Conservation (phyloP, 495 filamentous ascomycete genomes). For the Penicillium paradoxum region DNA sequence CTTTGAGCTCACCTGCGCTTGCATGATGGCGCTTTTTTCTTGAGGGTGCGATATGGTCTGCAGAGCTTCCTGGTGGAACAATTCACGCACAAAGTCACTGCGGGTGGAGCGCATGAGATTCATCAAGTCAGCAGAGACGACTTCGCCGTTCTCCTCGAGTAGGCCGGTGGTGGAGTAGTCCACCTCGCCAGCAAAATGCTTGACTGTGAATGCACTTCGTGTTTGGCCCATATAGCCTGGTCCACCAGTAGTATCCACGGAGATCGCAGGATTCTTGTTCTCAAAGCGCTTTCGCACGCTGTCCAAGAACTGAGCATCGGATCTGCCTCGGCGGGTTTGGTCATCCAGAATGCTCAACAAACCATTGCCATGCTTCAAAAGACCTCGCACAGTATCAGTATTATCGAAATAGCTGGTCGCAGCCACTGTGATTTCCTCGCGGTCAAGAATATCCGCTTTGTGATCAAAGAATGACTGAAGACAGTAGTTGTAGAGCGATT, state of each 20-base stretch:
- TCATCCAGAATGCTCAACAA: conserved; percentile 92
- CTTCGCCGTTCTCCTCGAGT: conserved; percentile 90
- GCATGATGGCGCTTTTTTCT: conserved; percentile 86
- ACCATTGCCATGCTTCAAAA: conserved; percentile 89
- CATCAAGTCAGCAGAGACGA: conserved; percentile 93
- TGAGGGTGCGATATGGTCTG: conserved; percentile 86
- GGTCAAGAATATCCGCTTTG: conserved; percentile 85
- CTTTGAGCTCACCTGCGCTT: conserved; percentile 92
- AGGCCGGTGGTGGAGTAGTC: conserved; percentile 84
- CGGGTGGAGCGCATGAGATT: conserved; percentile 85
- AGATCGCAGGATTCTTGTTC: conserved; percentile 85
- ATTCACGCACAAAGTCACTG: conserved; percentile 78
- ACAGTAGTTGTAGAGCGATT: conserved; percentile 87
- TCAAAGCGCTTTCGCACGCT: conserved; percentile 89
- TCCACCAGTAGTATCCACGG: conserved; percentile 62
- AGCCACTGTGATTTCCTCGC: conserved; percentile 82
- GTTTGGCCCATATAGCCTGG: conserved; percentile 76
- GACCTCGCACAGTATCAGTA: conserved; percentile 81
- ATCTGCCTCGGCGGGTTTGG: conserved; percentile 82
- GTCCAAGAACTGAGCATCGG: conserved; percentile 84
- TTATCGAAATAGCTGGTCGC: conserved; percentile 97
- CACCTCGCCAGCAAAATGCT: conserved; percentile 95
- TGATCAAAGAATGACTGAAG: conserved; percentile 93
- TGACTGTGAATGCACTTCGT: conserved; percentile 77
- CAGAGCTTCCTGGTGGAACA: conserved; percentile 90